A percentile compares a stretch with the other conserved stretches of the same genome.
Evolutionary conservation across 1,139 yeast species (phyloP).

Genomic region (Debaryomycetaceae sp.): DNA sequence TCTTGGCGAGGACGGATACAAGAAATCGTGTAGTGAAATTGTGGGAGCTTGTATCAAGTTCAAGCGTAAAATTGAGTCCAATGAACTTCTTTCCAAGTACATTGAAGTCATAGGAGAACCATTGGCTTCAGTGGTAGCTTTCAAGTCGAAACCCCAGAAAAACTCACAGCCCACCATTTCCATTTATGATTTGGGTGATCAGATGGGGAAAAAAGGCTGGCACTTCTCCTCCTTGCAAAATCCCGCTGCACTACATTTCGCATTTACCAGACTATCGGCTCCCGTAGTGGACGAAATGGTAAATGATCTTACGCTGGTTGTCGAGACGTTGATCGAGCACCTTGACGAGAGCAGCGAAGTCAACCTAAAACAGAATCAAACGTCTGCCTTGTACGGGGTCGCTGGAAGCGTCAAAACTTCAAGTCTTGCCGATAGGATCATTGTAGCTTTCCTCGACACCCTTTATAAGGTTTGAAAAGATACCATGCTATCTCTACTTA

Average conservation of each 20-base stretch:
- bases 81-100: conserved; percentile 41
- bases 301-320: conserved; percentile 47
- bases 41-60: conserved; percentile 61
- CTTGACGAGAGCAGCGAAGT: conserved; percentile 8
- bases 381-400: conserved; percentile 90
- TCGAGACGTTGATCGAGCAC: conserved; percentile 38
- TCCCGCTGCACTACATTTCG: conserved; percentile 90
- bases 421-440: conserved; percentile 79
- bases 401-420: conserved; percentile 86
- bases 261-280: conserved; percentile 72
- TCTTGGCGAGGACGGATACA: conserved; percentile 80
- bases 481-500: no score
- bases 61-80: conserved; percentile 41
- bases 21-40: conserved; percentile 61
- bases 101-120: conserved; percentile 80
- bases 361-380: conserved; percentile 37
- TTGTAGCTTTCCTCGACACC: conserved; percentile 77
- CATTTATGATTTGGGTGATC: conserved; percentile 75
- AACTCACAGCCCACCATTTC: conserved; percentile 33
- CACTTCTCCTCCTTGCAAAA: conserved; percentile 81
- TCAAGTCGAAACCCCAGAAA: conserved; percentile 43
- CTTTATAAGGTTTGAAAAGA: conserved; percentile 49
- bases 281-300: conserved; percentile 62
- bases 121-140: conserved; percentile 73
- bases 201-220: conserved; percentile 73